Evolutionary conservation across 1,284 basidiomycete genomes (phyloP).

Genomic region (Entoloma clypeatum): DNA sequence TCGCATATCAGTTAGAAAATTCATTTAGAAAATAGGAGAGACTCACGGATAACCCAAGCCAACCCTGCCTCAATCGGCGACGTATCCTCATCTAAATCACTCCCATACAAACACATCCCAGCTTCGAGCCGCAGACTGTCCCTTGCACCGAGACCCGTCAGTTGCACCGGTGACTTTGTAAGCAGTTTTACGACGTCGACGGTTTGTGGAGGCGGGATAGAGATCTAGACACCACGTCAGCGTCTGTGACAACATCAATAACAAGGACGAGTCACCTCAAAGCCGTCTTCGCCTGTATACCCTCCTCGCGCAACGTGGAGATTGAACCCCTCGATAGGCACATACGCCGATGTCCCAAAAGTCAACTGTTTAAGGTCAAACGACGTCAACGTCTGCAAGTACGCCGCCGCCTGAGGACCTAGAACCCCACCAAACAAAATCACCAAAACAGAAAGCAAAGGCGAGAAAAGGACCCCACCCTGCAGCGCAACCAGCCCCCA

Average conservation of each 20-base stretch:
- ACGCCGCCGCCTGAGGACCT: constrained; percentile 82
- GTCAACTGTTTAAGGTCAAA: constrained; percentile 71
- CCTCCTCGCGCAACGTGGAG: constrained; percentile 94
- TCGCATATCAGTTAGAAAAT: neutral
- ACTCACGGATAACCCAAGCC: constrained; percentile 86
- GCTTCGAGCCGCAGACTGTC: constrained; percentile 94
- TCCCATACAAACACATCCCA: constrained; percentile 97
- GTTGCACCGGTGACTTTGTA: constrained; percentile 70
- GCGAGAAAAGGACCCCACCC: constrained; percentile 41
- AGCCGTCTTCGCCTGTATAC: constrained; percentile 99
- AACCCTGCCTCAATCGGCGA: constrained; percentile 90
- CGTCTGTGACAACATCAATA: neutral
- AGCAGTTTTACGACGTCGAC: constrained; percentile 72
- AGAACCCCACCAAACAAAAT: neutral
- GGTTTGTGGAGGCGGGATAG: constrained; percentile 79
- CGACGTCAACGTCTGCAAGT: constrained; percentile 71
- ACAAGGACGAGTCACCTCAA: constrained; percentile 61
- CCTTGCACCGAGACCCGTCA: constrained; percentile 89
- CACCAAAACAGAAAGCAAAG: neutral
- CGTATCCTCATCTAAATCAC: constrained; percentile 87
- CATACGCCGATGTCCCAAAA: constrained; percentile 79
- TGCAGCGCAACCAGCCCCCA: constrained; percentile 93
- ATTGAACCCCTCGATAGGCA: constrained; percentile 74
- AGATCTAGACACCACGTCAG: constrained; percentile 58
- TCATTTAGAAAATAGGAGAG: neutral